These are phyloP conservation scores for Neurospora sp. DNA, from an alignment of 495 filamentous ascomycete species.

Conservation along the genomic window DNA sequence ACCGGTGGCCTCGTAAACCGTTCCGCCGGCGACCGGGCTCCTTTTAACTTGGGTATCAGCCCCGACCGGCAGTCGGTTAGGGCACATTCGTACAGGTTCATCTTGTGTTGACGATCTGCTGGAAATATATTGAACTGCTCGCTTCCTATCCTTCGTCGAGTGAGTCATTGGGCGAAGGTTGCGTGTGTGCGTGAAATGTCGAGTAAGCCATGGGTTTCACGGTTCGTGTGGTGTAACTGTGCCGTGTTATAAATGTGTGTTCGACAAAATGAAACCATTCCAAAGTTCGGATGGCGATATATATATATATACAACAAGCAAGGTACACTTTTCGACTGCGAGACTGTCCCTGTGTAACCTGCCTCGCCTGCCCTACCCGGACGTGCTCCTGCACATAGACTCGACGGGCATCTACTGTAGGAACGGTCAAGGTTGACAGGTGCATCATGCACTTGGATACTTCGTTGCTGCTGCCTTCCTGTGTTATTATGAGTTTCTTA, in stretches of 20 bases:
- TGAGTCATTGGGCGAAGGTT: not conserved
- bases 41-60: not conserved
- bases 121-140: not conserved
- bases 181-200: not conserved
- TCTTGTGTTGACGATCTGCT: not conserved
- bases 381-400: not conserved
- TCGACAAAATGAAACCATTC: not conserved
- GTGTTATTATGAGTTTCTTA: not conserved
- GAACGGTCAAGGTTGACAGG: not conserved
- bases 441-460: not conserved
- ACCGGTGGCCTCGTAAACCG: not conserved
- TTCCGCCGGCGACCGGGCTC: not conserved
- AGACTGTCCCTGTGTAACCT: not conserved
- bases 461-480: not conserved
- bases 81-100: not conserved
- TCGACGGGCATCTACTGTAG: not conserved
- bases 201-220: not conserved
- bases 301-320: not conserved
- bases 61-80: not conserved
- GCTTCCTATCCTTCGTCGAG: not conserved
- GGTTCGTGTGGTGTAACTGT: not conserved
- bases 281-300: not conserved
- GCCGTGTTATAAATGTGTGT: not conserved
- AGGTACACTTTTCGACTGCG: not conserved
- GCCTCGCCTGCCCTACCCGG: not conserved